Conservation (phyloP, 2,329 filamentous ascomycete genomes). For the Cercospora janseana region DNA sequence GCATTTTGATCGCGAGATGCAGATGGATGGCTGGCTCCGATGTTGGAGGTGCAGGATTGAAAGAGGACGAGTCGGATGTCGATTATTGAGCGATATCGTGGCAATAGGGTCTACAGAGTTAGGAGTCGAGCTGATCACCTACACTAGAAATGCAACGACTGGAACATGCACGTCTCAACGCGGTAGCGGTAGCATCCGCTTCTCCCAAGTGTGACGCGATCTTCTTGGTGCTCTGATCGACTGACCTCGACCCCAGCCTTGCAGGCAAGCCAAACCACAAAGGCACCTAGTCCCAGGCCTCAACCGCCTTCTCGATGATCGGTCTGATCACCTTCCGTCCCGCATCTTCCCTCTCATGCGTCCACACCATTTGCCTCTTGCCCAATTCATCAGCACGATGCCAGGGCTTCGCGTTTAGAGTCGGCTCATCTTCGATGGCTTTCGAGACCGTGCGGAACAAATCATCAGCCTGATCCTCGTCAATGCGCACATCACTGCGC, state of each 20-base stretch:
- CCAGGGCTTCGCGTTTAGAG: slow-evolving; percentile 46
- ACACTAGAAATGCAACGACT: too few species aligned
- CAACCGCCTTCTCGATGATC: slow-evolving; percentile 48
- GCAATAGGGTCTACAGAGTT: too few species aligned
- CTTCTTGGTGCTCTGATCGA: neutral
- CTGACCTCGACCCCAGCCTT: neutral
- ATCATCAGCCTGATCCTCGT: slow-evolving; percentile 45
- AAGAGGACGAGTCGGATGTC: too few species aligned
- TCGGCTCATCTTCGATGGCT: slow-evolving; percentile 44
- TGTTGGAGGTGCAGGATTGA: too few species aligned
- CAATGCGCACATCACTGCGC: slow-evolving; percentile 47
- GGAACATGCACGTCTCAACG: too few species aligned
- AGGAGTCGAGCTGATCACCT: too few species aligned
- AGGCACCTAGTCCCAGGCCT: slow-evolving; percentile 39
- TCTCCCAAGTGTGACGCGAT: neutral
- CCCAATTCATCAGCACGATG: slow-evolving; percentile 44
- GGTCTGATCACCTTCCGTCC: slow-evolving; percentile 48
- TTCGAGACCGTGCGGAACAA: slow-evolving; percentile 43
- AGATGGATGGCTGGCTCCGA: too few species aligned
- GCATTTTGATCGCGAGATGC: too few species aligned
- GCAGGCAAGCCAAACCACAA: neutral
- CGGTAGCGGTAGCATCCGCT: too few species aligned
- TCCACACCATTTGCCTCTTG: slow-evolving; percentile 50
- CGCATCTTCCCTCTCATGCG: slow-evolving; percentile 39
- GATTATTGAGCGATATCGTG: too few species aligned